Evolutionary conservation across 495 filamentous ascomycete genomes (phyloP), one percentile per base, ranked within the genome.

Genomic region (Trichoderma asperelloides): DNA sequence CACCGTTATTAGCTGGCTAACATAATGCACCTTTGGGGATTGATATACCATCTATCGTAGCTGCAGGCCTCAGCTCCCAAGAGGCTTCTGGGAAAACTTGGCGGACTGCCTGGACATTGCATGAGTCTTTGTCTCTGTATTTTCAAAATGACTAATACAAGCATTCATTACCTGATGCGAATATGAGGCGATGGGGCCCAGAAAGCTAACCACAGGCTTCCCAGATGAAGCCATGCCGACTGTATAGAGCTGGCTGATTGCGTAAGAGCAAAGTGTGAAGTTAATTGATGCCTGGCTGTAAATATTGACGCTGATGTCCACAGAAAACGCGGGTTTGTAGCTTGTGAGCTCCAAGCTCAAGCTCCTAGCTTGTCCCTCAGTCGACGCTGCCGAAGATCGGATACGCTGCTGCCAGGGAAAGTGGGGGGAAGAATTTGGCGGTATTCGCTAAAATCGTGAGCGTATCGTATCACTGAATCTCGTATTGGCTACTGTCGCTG

Each of bases 121-220:
- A 13, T 60, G 15, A 60, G 55, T 0, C 21, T 57, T 21, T 21
- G 1, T 2, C 4, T 21, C 1, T 6, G 12, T 15, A 15, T 30
- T 15, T 28, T 7, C 13, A 60, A 1, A 6, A 9, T 21, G 27
- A 23, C 16, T 23, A 21, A 49, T 28, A n/a, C 27, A 18, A 37
- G 41, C 37, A 45, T 55, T 83, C 37, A 45, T 55, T 83, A 96
- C 93, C 86, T 97, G 93, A 76, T 98, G 93, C 12, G 95, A 93
- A 77, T 96, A 96, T 12, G 92, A 94, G 5, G 90, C 85, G 21
- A 80, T 70, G 13, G 94, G 93, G 21, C 94, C 94, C n/a, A 98
- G 77, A 74, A 89, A 98, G 43, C 90, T 88, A 28, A 96, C 90
- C 9, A 74, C 68, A 12, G 74, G 77, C 64, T 75, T 76, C 47